phyloP scores from a whole-genome alignment of 2,329 filamentous ascomycete species.

The Sporothrix dimorphospora region DNA sequence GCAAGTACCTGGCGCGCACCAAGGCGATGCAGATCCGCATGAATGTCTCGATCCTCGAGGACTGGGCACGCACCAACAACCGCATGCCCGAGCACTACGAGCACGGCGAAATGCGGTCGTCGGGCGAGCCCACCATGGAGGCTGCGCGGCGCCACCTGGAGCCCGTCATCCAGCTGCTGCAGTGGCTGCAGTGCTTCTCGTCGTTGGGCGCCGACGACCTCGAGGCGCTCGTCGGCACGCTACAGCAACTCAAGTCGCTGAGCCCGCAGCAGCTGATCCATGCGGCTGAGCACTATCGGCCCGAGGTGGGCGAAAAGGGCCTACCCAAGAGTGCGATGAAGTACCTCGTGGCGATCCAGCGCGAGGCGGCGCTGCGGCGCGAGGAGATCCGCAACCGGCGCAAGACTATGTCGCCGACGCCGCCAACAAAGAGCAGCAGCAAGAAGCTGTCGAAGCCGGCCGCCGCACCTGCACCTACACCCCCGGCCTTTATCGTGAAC shows the following conservation, averaged over 20 bases:
- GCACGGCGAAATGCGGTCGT: constrained; percentile 81
- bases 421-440: constrained; percentile 36
- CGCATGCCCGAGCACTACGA: constrained; percentile 95
- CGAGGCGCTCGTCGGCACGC: constrained; percentile 82
- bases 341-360: constrained; percentile 79
- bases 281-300: constrained; percentile 87
- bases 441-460: constrained; percentile 12
- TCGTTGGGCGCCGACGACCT: constrained; percentile 83
- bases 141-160: constrained; percentile 81
- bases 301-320: constrained; percentile 93
- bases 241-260: constrained; percentile 84
- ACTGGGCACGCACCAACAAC: constrained; percentile 94
- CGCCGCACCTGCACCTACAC: not conserved
- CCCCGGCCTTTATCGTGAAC: constrained; percentile 2
- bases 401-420: constrained; percentile 50
- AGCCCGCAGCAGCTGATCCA: constrained; percentile 89
- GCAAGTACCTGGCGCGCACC: constrained; percentile 90
- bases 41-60: constrained; percentile 94
- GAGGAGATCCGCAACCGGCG: constrained; percentile 55
- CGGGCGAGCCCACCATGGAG: constrained; percentile 85
- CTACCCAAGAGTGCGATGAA: constrained; percentile 86
- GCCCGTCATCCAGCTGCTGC: constrained; percentile 88
- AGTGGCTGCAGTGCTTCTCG: constrained; percentile 98
- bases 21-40: constrained; percentile 99
- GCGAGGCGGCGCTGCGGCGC: constrained; percentile 66